A percentile compares a stretch with the other conserved stretches of the same genome.
These are phyloP conservation scores for Friedmanniomyces simplex DNA, from an alignment of 495 filamentous ascomycete species.

Conservation along the genomic window DNA sequence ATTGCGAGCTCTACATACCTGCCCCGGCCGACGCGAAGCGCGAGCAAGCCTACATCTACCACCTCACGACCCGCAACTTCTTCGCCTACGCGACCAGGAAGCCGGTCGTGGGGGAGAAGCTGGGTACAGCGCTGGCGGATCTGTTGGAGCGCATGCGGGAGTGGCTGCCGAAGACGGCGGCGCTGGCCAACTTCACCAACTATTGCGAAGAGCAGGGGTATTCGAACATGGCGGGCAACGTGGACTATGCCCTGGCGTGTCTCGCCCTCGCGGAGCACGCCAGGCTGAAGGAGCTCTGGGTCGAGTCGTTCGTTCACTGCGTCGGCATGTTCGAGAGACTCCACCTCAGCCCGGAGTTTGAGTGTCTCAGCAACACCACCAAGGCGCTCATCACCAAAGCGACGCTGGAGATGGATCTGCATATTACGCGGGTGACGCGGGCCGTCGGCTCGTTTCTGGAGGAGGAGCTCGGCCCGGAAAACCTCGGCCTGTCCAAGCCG, in stretches of 20 bases:
- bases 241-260: conserved; percentile 48
- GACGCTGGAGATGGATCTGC: conserved; percentile 51
- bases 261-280: conserved; percentile 52
- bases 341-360: conserved; percentile 41
- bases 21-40: conserved; percentile 40
- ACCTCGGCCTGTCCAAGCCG: conserved; percentile 43
- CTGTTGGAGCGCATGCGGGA: conserved; percentile 46
- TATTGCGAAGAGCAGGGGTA: conserved; percentile 55
- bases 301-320: conserved; percentile 56
- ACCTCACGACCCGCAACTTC: conserved; percentile 57
- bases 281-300: conserved; percentile 45
- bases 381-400: conserved; percentile 51
- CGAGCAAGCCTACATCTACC: conserved; percentile 43
- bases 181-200: conserved; percentile 42
- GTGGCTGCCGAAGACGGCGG: conserved; percentile 20
- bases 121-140: conserved; percentile 46
- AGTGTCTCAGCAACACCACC: conserved; percentile 45
- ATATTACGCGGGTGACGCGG: conserved; percentile 38
- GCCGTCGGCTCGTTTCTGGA: conserved; percentile 50
- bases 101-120: conserved; percentile 48
- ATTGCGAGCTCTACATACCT: conserved; percentile 52
- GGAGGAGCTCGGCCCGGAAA: conserved; percentile 45
- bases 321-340: conserved; percentile 54
- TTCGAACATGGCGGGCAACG: conserved; percentile 46
- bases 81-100: conserved; percentile 53